phyloP scores from a whole-genome alignment of 768 basidiomycete genomes.

The Xerocomellus intermedius region DNA sequence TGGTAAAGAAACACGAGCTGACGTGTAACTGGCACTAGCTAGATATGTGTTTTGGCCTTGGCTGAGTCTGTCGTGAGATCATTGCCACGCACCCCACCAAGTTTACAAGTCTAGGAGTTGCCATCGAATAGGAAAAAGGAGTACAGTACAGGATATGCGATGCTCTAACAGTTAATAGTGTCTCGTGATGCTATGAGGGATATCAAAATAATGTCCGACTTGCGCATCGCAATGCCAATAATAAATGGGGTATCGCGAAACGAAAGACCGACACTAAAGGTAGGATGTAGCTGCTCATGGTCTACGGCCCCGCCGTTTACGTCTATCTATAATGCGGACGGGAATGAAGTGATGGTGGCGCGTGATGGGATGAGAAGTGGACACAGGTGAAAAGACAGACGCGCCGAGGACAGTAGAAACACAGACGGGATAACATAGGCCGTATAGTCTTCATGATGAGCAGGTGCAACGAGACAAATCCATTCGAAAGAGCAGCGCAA shows the following conservation, averaged over 20 bases:
- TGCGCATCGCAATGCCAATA: constrained; percentile 46
- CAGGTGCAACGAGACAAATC: constrained; percentile 56
- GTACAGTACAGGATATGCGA: constrained; percentile 54
- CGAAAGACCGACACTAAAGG: constrained; percentile 43
- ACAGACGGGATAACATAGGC: constrained; percentile 43
- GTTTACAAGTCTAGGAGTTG: constrained; percentile 14
- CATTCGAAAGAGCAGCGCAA: constrained; percentile 65
- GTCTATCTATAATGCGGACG: constrained; percentile 41
- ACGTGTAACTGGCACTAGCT: constrained; percentile 25
- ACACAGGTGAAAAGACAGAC: constrained; percentile 20
- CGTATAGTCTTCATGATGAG: constrained; percentile 45
- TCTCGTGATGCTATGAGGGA: constrained; percentile 52
- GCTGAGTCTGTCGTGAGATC: constrained; percentile 17
- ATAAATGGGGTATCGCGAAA: constrained; percentile 52
- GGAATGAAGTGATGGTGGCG: constrained; percentile 30
- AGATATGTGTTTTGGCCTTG: background rate
- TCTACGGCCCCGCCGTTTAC: constrained; percentile 42
- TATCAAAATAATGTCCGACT: constrained; percentile 45
- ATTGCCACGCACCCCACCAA: constrained; percentile 10
- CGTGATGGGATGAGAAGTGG: constrained; percentile 11
- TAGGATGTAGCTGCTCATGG: constrained; percentile 45
- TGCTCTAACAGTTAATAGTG: constrained; percentile 63
- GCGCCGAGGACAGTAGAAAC: constrained; percentile 36
- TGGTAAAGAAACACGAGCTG: constrained; percentile 27
- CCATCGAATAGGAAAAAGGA: constrained; percentile 29